A percentile compares a stretch with the other conserved stretches of the same genome.
These are phyloP conservation scores for Coffea humblotiana DNA, from an alignment of 305 asterid genomes.

Conservation along the genomic window DNA sequence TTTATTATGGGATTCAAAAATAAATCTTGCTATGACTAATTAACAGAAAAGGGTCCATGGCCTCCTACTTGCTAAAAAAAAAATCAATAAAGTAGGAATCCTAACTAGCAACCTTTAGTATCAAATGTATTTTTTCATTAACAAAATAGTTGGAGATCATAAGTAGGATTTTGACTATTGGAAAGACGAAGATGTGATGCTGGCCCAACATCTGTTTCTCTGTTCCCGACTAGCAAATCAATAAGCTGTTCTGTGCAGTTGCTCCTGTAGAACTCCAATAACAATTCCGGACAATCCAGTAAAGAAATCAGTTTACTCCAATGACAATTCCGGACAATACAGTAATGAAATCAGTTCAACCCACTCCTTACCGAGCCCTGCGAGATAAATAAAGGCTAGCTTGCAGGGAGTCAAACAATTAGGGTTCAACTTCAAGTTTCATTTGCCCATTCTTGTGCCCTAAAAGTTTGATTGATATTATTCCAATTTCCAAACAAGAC, in stretches of 20 bases:
- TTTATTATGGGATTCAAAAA: too few relatives aligned
- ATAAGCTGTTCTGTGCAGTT: neutral
- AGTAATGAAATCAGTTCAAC: neutral
- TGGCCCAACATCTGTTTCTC: constrained; percentile 5
- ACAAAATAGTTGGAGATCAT: neutral
- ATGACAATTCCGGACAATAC: neutral
- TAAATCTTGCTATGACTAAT: neutral
- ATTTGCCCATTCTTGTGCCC: neutral
- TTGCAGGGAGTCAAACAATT: neutral
- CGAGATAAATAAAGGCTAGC: neutral
- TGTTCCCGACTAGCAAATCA: neutral
- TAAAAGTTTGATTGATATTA: neutral
- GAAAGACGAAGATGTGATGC: constrained; percentile 9
- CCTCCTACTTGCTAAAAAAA: too few relatives aligned
- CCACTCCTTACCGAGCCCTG: neutral
- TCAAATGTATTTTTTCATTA: neutral
- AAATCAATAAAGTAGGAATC: too few relatives aligned
- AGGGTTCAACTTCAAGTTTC: neutral
- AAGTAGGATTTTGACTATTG: constrained; percentile 1
- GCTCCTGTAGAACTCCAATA: neutral
- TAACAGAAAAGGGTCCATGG: too few relatives aligned
- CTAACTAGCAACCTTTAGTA: neutral
- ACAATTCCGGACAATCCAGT: neutral
- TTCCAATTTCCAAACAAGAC: neutral
- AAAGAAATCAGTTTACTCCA: neutral